Evolutionary conservation across 805 yeast genomes (phyloP), one percentile per base, ranked within the genome.

Genomic region (Ogataea zsoltii): DNA sequence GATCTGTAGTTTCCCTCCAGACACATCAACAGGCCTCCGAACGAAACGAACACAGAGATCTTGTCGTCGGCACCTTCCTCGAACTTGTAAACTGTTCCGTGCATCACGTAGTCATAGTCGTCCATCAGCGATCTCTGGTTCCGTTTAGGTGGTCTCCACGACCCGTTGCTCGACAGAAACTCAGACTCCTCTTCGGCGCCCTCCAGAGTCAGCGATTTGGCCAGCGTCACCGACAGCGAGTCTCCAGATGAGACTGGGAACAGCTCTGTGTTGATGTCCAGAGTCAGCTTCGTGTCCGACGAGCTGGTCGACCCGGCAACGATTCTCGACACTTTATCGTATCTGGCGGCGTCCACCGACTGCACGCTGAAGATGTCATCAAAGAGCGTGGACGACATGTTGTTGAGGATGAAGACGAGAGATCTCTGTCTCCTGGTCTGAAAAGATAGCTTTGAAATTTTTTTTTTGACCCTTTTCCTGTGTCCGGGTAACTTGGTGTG

Each of bases 31-130:
- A 94, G 77, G 4, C 99, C 99, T 45, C 99, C 99, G 66, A 91
- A 94, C 3, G 98, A 92, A 46, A 89, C 88, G 64, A 89, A 94
- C 18, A 92, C 96, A 16, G 95, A 83, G 68, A 89, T 85, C 54
- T 72, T 73, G 60, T 83, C 88, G 47, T 69, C 71, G 55, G 72
- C 70, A 53, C 79, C 79, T 70, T 94, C 99, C 66, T 92, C 97
- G 63, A 94, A 94, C 67, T 92, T 91, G 75, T 94, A 94, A 37
- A 94, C 96, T 6, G 96, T 90, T 44, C 99, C 99, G 65, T 91
- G 83, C 98, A 94, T 92, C 54, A 94, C 98, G 60, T 94, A 94
- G 67, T 92, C 98, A 71, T 90, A 92, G 63, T 94, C 98, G 65
- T 92, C 97, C 55, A 97, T 96, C 59, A 92, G 75, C 5, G 95